Evolutionary conservation across 345 rosid species (phyloP), one percentile per base, ranked within the genome.

Genomic region (Pistacia vera): DNA sequence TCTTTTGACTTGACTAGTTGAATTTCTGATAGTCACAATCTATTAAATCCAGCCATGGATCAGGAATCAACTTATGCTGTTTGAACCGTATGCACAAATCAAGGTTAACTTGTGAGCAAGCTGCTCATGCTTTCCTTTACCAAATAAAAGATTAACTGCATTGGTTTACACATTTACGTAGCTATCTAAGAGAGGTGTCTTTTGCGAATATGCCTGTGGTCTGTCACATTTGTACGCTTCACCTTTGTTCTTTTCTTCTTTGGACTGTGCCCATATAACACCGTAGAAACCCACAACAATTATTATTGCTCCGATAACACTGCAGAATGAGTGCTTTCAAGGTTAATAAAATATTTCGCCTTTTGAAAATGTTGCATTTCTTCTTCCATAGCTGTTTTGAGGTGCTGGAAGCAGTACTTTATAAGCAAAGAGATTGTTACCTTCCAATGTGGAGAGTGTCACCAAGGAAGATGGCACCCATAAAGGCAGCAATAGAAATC

Each of bases 271-370:
- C 90, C 88, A 85, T 8, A 83, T 78, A 20, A 89, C 89, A 18
- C 89, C 89, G 64, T 87, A 89, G 78, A 89, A 87, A 51, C 92
- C 92, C 0, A 74, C 82, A 13, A 84, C 87, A 52, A 86, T 83
- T 67, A 84, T 55, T 35, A 78, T 48, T 63, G 89, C 85, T 71
- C 90, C 91, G 13, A 86, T 35, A 46, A 88, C 52, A 49, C 89
- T 88, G 87, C 84, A 72, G 18, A 60, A 56, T 17, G 38, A 13
- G 16, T 41, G 46, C 46, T 41, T 41, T 41, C 46, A 41, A 41
- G 46, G 46, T 41, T 36, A 11, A 8, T 20, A 8, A 59, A 2
- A 20, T 10, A n/a, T 20, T 59, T 54, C 56, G 13, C 2, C 56
- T 52, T 52, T 52, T 11, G 56, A 52, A 52, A 5, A 5, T 11